Evolutionary conservation across 129 eudicot genomes (phyloP).

Genomic region (Smallanthus sonchifolius): DNA sequence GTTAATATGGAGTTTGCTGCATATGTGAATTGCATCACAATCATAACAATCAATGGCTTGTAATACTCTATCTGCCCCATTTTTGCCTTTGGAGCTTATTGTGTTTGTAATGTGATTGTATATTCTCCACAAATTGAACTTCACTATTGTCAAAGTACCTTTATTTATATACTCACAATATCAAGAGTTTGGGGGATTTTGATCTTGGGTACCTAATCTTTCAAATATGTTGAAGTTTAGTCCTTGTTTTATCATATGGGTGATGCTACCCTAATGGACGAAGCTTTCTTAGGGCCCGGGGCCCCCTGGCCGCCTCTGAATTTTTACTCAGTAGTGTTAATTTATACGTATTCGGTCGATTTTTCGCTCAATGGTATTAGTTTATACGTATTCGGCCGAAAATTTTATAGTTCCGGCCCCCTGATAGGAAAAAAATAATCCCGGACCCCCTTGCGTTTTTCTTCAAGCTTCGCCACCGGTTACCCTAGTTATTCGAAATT

Average conservation of each 20-base stretch:
- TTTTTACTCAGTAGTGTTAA: too few species aligned
- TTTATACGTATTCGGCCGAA: too few species aligned
- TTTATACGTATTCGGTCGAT: too few species aligned
- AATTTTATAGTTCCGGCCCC: too few species aligned
- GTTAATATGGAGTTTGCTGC: constrained; percentile 50
- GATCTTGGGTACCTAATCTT: constrained; percentile 11
- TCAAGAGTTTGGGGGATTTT: neutral
- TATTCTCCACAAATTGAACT: constrained; percentile 17
- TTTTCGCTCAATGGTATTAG: too few species aligned
- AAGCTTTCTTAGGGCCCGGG: too few species aligned
- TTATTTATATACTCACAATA: constrained; percentile 21
- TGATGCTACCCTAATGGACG: neutral
- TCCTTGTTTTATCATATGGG: neutral
- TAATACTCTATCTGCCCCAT: constrained; percentile 31
- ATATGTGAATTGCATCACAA: constrained; percentile 59
- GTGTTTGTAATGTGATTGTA: constrained; percentile 14
- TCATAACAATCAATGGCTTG: constrained; percentile 65
- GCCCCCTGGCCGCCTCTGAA: too few species aligned
- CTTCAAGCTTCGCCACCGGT: too few species aligned
- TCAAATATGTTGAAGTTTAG: neutral
- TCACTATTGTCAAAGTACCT: constrained; percentile 17
- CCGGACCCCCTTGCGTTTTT: too few species aligned
- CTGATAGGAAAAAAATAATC: too few species aligned
- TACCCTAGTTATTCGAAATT: neutral
- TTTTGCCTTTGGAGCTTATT: constrained; percentile 10